Evolutionary conservation across 257 asterid species (phyloP), one percentile per base, ranked within the genome.

Genomic region (Verbascum thapsus): DNA sequence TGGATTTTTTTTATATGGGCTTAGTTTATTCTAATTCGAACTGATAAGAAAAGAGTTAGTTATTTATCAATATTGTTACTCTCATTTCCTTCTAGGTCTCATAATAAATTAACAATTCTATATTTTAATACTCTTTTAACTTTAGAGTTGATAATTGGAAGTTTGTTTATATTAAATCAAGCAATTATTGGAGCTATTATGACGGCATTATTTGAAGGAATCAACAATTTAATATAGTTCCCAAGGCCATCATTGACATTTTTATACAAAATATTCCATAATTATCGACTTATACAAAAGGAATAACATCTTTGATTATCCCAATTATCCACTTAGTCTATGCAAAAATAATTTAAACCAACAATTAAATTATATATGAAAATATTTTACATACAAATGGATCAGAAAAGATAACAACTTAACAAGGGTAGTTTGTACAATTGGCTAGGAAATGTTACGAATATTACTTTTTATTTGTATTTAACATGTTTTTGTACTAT

Each of bases 371-470:
- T n/a, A n/a, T n/a, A n/a, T n/a, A n/a, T n/a, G n/a, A n/a, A n/a
- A n/a, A n/a, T n/a, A n/a, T n/a, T n/a, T n/a, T n/a, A n/a, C n/a
- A 26, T 9, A 26, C 32, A 26, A 8, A 32, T 22, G n/a, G 10
- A 13, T 10, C 44, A 16, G 15, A 30, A 2, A 62, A 10, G 16
- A 11, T 4, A 7, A 17, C 7, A 32, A 16, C n/a, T n/a, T 1
- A 18, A 32, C 7, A 32, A 16, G 6, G 3, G 12, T 1, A 15
- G 26, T 19, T 17, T 23, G 22, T 13, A 23, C 53, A 53, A 51
- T 9, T 42, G 11, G 48, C 47, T 18, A 19, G 22, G 35, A 18
- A 53, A 43, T 70, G 78, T 49, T 63, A 50, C 47, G 18, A 74
- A 57, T 57, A 50, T 62, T 34, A 59, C 3, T 50, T 9, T 17